phyloP scores from a whole-genome alignment of 2,329 filamentous ascomycete species.

The Mariannaea elegans region DNA sequence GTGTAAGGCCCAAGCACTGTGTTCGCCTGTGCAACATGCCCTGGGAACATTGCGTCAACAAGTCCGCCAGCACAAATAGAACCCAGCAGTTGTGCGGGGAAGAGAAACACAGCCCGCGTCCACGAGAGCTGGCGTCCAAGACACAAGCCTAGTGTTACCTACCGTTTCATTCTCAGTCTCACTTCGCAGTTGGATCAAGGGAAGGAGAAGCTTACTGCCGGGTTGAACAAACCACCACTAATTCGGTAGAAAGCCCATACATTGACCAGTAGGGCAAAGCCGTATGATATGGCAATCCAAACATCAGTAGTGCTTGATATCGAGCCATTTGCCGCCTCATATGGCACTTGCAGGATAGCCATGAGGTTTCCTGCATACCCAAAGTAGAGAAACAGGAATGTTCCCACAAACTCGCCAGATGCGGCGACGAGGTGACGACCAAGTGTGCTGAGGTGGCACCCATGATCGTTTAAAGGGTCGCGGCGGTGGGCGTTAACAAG shows the following conservation, averaged over 20 bases:
- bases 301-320: slow-evolving; percentile 28
- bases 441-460: slow-evolving; percentile 29
- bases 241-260: slow-evolving; percentile 64
- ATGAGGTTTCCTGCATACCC: slow-evolving; percentile 36
- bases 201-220: slow-evolving; percentile 21
- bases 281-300: slow-evolving; percentile 33
- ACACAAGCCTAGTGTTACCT: slow-evolving; percentile 36
- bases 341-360: slow-evolving; percentile 25
- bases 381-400: slow-evolving; percentile 36
- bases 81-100: slow-evolving; percentile 63
- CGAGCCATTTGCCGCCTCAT: slow-evolving; percentile 8
- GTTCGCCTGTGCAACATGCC: slow-evolving; percentile 59
- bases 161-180: background rate
- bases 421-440: slow-evolving; percentile 32
- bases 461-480: too few relatives aligned
- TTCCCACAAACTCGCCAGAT: slow-evolving; percentile 31
- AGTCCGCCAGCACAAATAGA: slow-evolving; percentile 65
- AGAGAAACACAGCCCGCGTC: slow-evolving; percentile 48
- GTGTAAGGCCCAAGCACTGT: slow-evolving; percentile 57
- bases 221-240: slow-evolving; percentile 57
- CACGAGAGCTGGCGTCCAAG: slow-evolving; percentile 30
- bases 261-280: slow-evolving; percentile 56
- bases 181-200: background rate
- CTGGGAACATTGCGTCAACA: slow-evolving; percentile 63
- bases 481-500: too few relatives aligned